A percentile compares a stretch with the other conserved stretches of the same genome.
Conservation (phyloP, 495 filamentous ascomycete species). For the Aspergillus homomorphus region DNA sequence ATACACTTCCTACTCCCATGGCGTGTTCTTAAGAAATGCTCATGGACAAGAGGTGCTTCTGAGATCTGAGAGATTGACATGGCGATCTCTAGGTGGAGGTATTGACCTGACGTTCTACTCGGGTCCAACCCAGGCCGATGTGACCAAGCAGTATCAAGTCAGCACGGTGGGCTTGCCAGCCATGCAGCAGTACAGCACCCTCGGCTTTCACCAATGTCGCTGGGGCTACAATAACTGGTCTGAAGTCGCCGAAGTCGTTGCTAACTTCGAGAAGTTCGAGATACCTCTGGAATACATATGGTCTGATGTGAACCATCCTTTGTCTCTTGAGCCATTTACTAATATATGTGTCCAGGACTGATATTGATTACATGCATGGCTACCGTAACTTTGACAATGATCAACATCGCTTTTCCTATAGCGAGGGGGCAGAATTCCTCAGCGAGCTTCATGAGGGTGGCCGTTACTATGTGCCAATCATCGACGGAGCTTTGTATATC, state of each 20-base stretch:
- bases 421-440: slow-evolving; percentile 58
- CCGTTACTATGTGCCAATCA: slow-evolving; percentile 77
- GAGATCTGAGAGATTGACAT: slow-evolving; percentile 63
- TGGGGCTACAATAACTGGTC: slow-evolving; percentile 65
- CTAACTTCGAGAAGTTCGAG: slow-evolving; percentile 55
- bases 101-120: slow-evolving; percentile 63
- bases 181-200: slow-evolving; percentile 62
- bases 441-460: slow-evolving; percentile 59
- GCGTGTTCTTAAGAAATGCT: slow-evolving; percentile 60
- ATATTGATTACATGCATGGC: slow-evolving; percentile 58
- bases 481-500: slow-evolving; percentile 79
- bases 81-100: slow-evolving; percentile 65
- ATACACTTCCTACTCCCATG: slow-evolving; percentile 61
- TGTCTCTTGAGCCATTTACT: neutral
- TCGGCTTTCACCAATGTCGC: slow-evolving; percentile 64
- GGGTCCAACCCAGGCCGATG: slow-evolving; percentile 54
- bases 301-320: slow-evolving; percentile 26
- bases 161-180: slow-evolving; percentile 57
- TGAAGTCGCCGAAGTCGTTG: slow-evolving; percentile 51
- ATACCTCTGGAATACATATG: slow-evolving; percentile 70
- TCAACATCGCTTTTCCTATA: slow-evolving; percentile 44
- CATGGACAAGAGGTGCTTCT: slow-evolving; percentile 77
- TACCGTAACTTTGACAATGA: slow-evolving; percentile 62
- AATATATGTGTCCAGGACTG: slow-evolving; percentile 37
- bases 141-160: slow-evolving; percentile 55